Evolutionary conservation across 2,329 filamentous ascomycete genomes (phyloP).

Genomic region (Paraphoma chrysanthemicola): DNA sequence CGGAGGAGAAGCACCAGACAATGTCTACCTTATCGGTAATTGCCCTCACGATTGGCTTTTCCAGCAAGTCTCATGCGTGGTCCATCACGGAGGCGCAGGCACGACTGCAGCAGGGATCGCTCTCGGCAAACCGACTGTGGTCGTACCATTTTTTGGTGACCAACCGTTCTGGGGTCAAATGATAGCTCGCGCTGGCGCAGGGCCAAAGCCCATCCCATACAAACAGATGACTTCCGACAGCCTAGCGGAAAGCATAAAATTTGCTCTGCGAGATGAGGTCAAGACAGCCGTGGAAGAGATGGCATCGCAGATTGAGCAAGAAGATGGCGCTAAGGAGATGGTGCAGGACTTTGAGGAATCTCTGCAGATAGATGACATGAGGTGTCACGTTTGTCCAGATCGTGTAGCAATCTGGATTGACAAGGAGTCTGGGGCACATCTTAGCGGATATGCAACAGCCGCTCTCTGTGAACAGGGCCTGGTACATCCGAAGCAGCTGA

Average conservation of each 20-base stretch:
- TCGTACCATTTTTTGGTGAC: constrained; percentile 67
- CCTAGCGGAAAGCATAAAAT: constrained; percentile 55
- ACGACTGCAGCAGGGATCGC: constrained; percentile 64
- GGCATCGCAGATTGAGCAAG: constrained; percentile 22
- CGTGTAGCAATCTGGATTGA: constrained; percentile 26
- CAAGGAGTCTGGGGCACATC: constrained; percentile 22
- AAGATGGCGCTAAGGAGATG: constrained; percentile 19
- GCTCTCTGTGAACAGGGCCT: constrained; percentile 9
- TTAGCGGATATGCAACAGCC: constrained; percentile 22
- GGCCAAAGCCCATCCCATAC: constrained; percentile 57
- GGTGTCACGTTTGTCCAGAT: constrained; percentile 26
- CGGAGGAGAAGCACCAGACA: constrained; percentile 38
- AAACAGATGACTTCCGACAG: constrained; percentile 53
- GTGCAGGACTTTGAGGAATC: constrained; percentile 18
- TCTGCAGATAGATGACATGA: constrained; percentile 20
- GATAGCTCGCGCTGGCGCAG: constrained; percentile 58
- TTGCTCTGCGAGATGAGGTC: constrained; percentile 51
- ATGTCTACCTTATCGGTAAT: constrained; percentile 61
- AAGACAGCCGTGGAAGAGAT: constrained; percentile 20
- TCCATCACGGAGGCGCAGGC: constrained; percentile 67
- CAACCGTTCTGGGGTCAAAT: constrained; percentile 64
- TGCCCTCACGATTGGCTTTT: constrained; percentile 66
- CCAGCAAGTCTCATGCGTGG: constrained; percentile 60
- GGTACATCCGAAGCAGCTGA: constrained; percentile 15
- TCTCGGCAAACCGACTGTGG: constrained; percentile 59